These are phyloP conservation scores for Rutstroemia sp. DNA, from an alignment of 2,329 filamentous ascomycete species.

Conservation along the genomic window DNA sequence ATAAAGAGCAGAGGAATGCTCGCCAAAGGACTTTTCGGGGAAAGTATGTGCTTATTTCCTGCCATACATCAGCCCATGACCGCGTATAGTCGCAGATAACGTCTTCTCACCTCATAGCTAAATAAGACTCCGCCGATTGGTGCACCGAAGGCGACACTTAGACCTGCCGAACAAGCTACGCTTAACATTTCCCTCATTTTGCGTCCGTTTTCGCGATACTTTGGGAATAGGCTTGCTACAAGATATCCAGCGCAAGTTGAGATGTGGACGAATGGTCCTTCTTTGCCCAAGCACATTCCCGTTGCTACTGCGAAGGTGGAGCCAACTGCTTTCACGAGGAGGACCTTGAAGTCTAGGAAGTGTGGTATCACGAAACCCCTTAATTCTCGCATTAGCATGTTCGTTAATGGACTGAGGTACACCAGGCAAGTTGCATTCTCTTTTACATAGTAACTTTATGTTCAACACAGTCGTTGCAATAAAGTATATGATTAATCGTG, in stretches of 20 bases:
- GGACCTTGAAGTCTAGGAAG: conserved; percentile 47
- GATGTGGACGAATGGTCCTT: conserved; percentile 56
- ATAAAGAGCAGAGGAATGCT: conserved; percentile 50
- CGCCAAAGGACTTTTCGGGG: conserved; percentile 51
- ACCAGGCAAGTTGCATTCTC: background rate
- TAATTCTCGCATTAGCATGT: conserved; percentile 25
- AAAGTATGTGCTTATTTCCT: conserved; percentile 54
- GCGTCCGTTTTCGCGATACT: conserved; percentile 48
- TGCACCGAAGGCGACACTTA: conserved; percentile 53
- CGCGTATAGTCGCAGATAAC: background rate
- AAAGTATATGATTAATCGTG: no score
- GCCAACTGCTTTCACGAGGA: conserved; percentile 50
- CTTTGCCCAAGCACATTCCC: conserved; percentile 46
- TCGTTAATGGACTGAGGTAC: background rate
- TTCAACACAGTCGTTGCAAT: no score
- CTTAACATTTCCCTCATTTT: conserved; percentile 52
- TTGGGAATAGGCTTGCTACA: conserved; percentile 36
- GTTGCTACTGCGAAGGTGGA: conserved; percentile 45
- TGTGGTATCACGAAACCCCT: conserved; percentile 50
- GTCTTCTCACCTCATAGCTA: conserved; percentile 39
- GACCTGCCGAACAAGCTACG: conserved; percentile 47
- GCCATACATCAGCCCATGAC: background rate
- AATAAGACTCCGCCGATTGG: conserved; percentile 56
- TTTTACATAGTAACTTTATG: no score
- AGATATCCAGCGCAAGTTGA: conserved; percentile 48